These are phyloP conservation scores for Blastobotrys muscicola DNA, from an alignment of 805 yeast species.

Conservation along the genomic window DNA sequence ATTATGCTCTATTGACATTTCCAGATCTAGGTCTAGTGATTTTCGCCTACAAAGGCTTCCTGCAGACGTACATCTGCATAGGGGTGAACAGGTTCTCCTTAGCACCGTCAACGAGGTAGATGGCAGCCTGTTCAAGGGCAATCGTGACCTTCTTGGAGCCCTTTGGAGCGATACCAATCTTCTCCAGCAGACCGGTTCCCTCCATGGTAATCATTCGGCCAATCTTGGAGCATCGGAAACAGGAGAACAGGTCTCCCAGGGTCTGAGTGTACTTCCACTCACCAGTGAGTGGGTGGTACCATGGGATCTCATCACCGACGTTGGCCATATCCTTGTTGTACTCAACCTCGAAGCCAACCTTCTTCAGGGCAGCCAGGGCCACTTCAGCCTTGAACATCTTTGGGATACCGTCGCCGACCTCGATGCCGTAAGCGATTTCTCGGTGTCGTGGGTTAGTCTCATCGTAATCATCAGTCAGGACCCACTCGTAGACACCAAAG, in stretches of 20 bases:
- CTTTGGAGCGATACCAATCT: conserved; percentile 79
- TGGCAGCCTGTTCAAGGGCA: conserved; percentile 95
- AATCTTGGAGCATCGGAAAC: conserved; percentile 74
- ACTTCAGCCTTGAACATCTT: conserved; percentile 83
- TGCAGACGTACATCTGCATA: conserved; percentile 88
- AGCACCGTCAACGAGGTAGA: conserved; percentile 91
- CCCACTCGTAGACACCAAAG: conserved; percentile 99
- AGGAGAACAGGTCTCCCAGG: conserved; percentile 66
- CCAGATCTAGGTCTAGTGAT: neutral
- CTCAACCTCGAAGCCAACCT: conserved; percentile 78
- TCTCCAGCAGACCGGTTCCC: conserved; percentile 75
- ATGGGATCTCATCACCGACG: conserved; percentile 73
- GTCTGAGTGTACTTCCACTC: conserved; percentile 83
- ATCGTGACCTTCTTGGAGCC: conserved; percentile 84
- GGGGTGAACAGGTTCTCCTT: conserved; percentile 85
- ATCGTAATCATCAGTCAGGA: conserved; percentile 90
- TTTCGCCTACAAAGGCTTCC: conserved; percentile 49
- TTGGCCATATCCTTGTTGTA: conserved; percentile 78
- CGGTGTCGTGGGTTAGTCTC: conserved; percentile 82
- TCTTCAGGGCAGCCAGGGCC: conserved; percentile 77
- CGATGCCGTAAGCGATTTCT: conserved; percentile 92
- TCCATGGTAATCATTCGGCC: conserved; percentile 84
- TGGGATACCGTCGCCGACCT: conserved; percentile 98
- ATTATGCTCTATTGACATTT: neutral
- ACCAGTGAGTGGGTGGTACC: conserved; percentile 97